A percentile compares a stretch with the other conserved stretches of the same genome.
Evolutionary conservation across 345 rosid species (phyloP).

Genomic region (Citrus maxima): DNA sequence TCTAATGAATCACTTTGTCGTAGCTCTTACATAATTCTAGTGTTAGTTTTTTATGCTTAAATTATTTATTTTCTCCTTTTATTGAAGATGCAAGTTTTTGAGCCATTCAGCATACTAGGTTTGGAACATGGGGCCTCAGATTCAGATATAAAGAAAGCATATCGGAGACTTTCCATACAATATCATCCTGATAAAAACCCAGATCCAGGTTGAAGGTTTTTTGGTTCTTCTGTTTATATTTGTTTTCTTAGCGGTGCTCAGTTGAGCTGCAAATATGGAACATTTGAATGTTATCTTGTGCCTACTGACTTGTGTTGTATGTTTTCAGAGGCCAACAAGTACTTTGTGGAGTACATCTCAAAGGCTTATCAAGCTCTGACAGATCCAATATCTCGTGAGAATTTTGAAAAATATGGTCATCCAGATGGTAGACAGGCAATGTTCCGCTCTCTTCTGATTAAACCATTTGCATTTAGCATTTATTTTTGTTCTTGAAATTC

Average conservation of each 20-base stretch:
- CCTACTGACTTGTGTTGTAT: constrained; percentile 12
- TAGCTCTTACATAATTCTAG: not conserved
- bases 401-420: constrained; percentile 97
- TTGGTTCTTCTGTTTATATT: constrained; percentile 18
- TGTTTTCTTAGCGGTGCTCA: not conserved
- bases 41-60: not conserved
- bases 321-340: constrained; percentile 72
- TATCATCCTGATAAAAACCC: constrained; percentile 99
- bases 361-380: constrained; percentile 98
- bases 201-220: constrained; percentile 79
- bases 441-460: constrained; percentile 11
- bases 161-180: constrained; percentile 80
- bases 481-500: not conserved
- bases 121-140: constrained; percentile 79
- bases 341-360: constrained; percentile 84
- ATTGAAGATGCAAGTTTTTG: constrained; percentile 78
- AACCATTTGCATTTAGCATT: not conserved
- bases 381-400: constrained; percentile 89
- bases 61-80: constrained; percentile 11
- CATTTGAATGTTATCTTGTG: constrained; percentile 5
- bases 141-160: constrained; percentile 85
- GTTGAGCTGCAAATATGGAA: constrained; percentile 4
- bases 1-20: not conserved
- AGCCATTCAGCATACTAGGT: constrained; percentile 84
- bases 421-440: constrained; percentile 97